These are phyloP conservation scores for Emergomyces orientalis DNA, from an alignment of 2,329 filamentous ascomycete genomes.

Conservation along the genomic window DNA sequence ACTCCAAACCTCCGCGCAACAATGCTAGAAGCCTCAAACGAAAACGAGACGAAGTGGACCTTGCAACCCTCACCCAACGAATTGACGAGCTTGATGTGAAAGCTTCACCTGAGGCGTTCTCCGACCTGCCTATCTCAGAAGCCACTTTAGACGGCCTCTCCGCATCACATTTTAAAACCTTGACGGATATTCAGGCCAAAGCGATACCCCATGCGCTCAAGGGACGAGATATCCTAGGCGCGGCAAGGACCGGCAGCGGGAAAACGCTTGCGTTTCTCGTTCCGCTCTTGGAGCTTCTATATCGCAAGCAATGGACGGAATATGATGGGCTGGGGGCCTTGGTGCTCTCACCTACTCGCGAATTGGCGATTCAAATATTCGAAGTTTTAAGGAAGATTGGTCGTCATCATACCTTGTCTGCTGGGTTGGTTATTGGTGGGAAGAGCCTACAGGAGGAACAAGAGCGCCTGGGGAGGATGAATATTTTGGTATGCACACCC, in stretches of 20 bases:
- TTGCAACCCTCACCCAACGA: constrained; percentile 34
- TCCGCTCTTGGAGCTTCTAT: constrained; percentile 85
- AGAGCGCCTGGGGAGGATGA: constrained; percentile 80
- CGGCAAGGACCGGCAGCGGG: constrained; percentile 89
- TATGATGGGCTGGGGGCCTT: constrained; percentile 85
- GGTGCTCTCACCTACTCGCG: constrained; percentile 86
- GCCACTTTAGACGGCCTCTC: constrained; percentile 71
- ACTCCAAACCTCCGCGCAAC: constrained; percentile 21
- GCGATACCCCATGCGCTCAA: constrained; percentile 84
- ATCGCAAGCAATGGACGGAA: constrained; percentile 80
- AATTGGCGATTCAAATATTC: constrained; percentile 94
- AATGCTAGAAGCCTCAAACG: constrained; percentile 33
- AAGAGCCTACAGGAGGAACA: constrained; percentile 83
- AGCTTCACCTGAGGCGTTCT: constrained; percentile 56
- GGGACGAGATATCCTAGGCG: constrained; percentile 79
- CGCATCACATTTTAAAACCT: constrained; percentile 74
- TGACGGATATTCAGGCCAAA: constrained; percentile 85
- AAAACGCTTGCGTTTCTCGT: constrained; percentile 92
- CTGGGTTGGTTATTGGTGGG: constrained; percentile 86
- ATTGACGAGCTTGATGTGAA: constrained; percentile 40
- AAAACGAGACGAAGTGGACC: constrained; percentile 39
- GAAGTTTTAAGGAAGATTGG: constrained; percentile 87
- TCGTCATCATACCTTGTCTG: constrained; percentile 79
- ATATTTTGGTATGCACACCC: constrained; percentile 91
- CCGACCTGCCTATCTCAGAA: constrained; percentile 75